Percentiles rank a stretch among this genome's conserved stretches.
Conservation (phyloP, 495 filamentous ascomycete species). For the Articulospora tetracladia region DNA sequence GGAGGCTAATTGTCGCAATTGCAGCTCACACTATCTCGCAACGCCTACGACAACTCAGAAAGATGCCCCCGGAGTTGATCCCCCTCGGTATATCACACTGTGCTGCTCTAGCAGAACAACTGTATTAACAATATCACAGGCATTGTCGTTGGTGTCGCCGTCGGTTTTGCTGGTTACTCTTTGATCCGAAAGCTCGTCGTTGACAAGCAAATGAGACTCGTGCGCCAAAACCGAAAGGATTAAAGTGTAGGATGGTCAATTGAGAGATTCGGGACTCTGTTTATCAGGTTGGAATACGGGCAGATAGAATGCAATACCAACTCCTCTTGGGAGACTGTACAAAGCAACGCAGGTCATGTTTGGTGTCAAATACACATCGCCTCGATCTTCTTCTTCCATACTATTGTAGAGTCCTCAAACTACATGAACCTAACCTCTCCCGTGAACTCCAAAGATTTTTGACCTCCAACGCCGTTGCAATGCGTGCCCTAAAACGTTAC, state of each 20-base stretch:
- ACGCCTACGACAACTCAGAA: conserved; percentile 80
- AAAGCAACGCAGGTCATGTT: conserved; percentile 12
- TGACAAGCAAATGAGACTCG: conserved; percentile 89
- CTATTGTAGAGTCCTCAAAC: not conserved
- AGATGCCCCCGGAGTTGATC: conserved; percentile 89
- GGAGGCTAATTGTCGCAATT: conserved; percentile 15
- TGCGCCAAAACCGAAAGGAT: conserved; percentile 27
- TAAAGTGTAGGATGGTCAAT: conserved; percentile 5
- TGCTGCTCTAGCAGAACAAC: not conserved
- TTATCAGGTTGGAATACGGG: not conserved
- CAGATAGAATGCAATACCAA: not conserved
- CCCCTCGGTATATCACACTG: conserved; percentile 71
- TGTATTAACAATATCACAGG: conserved; percentile 42
- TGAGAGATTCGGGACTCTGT: not conserved
- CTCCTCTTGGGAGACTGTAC: conserved; percentile 12
- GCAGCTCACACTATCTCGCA: conserved; percentile 97
- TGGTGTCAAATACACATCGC: conserved; percentile 15
- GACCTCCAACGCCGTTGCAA: conserved; percentile 21
- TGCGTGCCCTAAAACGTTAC: conserved; percentile 4
- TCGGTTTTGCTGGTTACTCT: conserved; percentile 73
- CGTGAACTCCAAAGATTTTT: conserved; percentile 12
- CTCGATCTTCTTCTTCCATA: not conserved
- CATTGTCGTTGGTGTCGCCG: conserved; percentile 69
- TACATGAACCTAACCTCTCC: not conserved
- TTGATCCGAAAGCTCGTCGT: conserved; percentile 72